Evolutionary conservation across 2,329 filamentous ascomycete species (phyloP), one percentile per base, ranked within the genome.

Genomic region (Aspergillus hortae): DNA sequence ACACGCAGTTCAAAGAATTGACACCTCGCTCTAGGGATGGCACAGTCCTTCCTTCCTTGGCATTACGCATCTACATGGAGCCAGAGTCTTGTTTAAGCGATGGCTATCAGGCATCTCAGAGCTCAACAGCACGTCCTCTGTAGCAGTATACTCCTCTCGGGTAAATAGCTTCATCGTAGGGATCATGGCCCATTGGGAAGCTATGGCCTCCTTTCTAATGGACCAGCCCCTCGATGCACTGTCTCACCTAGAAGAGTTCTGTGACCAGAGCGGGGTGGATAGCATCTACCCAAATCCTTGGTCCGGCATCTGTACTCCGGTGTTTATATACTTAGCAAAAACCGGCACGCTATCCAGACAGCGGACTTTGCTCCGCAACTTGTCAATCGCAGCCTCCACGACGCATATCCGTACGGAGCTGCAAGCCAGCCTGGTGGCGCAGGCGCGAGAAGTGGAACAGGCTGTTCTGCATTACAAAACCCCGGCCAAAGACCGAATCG

Each of bases 311-410:
- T 48, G 52, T n/a, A 54, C 44, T 1, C 48, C 48, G 15, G 17
- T 54, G 7, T 54, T 54, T 27, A 15, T 54, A 4, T 25, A 54
- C 35, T 35, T 54, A 15, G 30, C 52, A 11, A 44, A 44, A 11
- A 14, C 19, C 3, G 52, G 48, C 5, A 48, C 40, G 5, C 25
- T 54, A 14, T 32, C 25, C 2, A 32, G 48, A 6, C 52, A 54
- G 19, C 21, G 40, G 4, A 51, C 40, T 3, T 21, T 35, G 4
- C 6, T 46, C 3, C 19, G 32, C 17, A 15, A 54, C 23, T 6
- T 48, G 15, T 43, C 46, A 19, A 38, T 43, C 14, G n/a, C n/a
- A 9, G 23, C 7, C 41, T 43, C 41, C 9, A 3, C 15, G 12
- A 43, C 12, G 17, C 12, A 17, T 5, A 43, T 40, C n/a, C 23